These are phyloP conservation scores for Boletus rubropictus DNA, from an alignment of 768 basidiomycete genomes.

Conservation along the genomic window DNA sequence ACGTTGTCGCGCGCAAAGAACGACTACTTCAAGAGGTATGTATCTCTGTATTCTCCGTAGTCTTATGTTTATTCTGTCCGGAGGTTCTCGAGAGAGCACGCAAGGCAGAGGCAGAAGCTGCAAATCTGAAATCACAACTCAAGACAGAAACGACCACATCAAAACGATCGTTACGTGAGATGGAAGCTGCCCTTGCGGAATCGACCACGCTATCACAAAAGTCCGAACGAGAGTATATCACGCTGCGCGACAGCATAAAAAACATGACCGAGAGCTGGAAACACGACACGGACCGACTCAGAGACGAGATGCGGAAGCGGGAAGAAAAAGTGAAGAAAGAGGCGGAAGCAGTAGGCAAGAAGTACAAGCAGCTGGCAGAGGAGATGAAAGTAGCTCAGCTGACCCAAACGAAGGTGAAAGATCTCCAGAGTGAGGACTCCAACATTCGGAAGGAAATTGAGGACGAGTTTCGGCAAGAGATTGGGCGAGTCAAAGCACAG, in stretches of 20 bases:
- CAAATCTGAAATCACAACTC: constrained; percentile 61
- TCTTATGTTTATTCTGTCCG: not conserved
- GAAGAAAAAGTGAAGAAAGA: constrained; percentile 68
- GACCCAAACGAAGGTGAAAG: constrained; percentile 42
- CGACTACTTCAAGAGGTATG: constrained; percentile 77
- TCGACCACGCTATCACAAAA: constrained; percentile 74
- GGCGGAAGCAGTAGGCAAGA: constrained; percentile 60
- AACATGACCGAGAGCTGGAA: constrained; percentile 70
- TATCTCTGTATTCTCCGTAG: not conserved
- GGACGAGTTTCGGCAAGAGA: constrained; percentile 53
- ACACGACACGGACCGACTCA: constrained; percentile 61
- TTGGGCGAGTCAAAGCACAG: constrained; percentile 46
- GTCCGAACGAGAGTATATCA: constrained; percentile 77
- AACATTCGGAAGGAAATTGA: constrained; percentile 53
- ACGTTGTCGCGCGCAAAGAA: constrained; percentile 85
- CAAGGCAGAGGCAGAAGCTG: constrained; percentile 76
- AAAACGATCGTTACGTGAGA: constrained; percentile 74
- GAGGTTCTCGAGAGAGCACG: constrained; percentile 80
- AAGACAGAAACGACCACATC: constrained; percentile 66
- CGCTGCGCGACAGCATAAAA: constrained; percentile 71
- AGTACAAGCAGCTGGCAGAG: constrained; percentile 61
- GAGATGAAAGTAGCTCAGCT: constrained; percentile 53
- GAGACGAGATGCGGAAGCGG: constrained; percentile 67
- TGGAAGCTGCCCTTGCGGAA: constrained; percentile 70
- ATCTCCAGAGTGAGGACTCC: constrained; percentile 45